Base-by-base conservation (phyloP, 176 grass and related monocot species). In the Avena sativa region DNA sequence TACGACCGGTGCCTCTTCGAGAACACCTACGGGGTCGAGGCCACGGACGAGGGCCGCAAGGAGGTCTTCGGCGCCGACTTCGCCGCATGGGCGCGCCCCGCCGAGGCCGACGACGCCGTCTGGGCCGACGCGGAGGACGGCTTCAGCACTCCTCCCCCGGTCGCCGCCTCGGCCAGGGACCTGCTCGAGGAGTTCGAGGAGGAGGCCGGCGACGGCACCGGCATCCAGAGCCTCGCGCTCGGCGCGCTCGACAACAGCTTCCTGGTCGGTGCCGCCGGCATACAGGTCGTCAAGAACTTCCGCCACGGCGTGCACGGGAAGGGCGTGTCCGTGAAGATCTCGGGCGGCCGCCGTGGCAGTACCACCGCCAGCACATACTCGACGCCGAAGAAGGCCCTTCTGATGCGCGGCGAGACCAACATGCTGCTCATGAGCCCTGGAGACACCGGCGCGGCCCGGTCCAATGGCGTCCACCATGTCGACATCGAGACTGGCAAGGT, bases 201-300 rank as follows among this genome's bases (percentile, higher is more conserved):
- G 84, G 92, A 93, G 58, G 85, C 89, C 0, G 70, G 81, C 0
- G 77, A 89, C 60, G 88, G 79, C 6, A 86, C 77, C 12, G 78
- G 90, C 80, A 96, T 98, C 53, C 93, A 95, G 90, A 98, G 96
- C 87, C 88, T 98, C 2, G 92, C 96, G 11, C 92, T 98, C 20
- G 96, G 96, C 4, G 96, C 96, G 5, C 86, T 98, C 5, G 96
- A 98, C 64, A 98, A 98, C 72, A 96, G 96, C 49, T 96, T 98
- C 71, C 76, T 98, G n/a, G 96, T 98, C 9, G 91, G 92, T 5
- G 87, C 85, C 46, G 43, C 96, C 0, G 93, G 88, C 1, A 96
- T 98, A 48, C 93, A 98, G 87, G 93, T 96, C 5, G 91, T 98
- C 67, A 98, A 86, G 81, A 98, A 98, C 81, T 93, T 96, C 85